Percentiles rank a stretch among this genome's conserved stretches.
These are phyloP conservation scores for Raphanus raphanistrum DNA, from an alignment of 345 rosid species.

Conservation along the genomic window DNA sequence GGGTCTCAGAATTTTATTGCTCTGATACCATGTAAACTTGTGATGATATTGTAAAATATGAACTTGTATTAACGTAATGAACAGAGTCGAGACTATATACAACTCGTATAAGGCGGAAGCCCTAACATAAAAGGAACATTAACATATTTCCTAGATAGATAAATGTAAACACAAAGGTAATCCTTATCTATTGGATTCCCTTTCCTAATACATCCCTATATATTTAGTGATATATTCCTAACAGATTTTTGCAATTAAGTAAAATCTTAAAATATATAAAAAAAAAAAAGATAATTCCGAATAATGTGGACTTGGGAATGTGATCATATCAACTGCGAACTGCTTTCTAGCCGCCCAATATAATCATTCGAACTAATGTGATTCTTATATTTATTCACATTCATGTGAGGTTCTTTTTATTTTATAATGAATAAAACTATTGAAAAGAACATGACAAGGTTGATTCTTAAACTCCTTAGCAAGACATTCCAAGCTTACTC, in stretches of 20 bases:
- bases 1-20: too few relatives aligned
- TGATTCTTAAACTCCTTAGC: slow-evolving; percentile 39
- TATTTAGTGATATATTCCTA: not conserved
- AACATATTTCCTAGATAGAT: not conserved
- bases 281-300: not conserved
- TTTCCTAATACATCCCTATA: not conserved
- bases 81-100: not conserved
- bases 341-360: not conserved
- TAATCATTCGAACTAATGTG: not conserved
- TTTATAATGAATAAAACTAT: not conserved
- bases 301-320: not conserved
- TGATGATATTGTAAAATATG: too few relatives aligned
- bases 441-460: slow-evolving; percentile 5
- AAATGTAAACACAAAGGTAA: too few relatives aligned
- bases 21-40: too few relatives aligned
- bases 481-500: slow-evolving; percentile 40
- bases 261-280: not conserved
- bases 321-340: not conserved
- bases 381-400: not conserved
- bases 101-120: not conserved
- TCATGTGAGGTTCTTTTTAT: not conserved
- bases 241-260: not conserved
- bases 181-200: too few relatives aligned
- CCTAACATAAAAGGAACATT: not conserved
- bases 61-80: not conserved